Percentiles rank a stretch among this genome's conserved stretches.
Conservation (phyloP, 2,329 filamentous ascomycete species). For the Gyromitra esculenta region DNA sequence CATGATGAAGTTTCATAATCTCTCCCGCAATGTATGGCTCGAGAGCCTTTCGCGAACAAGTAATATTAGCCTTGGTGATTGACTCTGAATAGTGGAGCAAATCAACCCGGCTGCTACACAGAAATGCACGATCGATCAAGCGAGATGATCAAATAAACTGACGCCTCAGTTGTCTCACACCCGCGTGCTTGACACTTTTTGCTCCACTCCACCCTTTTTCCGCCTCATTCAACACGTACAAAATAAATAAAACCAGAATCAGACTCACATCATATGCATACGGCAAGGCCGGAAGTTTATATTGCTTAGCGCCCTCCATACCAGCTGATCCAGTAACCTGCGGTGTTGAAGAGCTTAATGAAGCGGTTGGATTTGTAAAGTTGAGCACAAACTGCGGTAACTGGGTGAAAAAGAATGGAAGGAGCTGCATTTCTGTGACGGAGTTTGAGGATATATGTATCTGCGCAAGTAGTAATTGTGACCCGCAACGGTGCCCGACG, state of each 20-base stretch:
- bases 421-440: constrained; percentile 41
- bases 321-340: background rate
- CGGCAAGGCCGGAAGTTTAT: constrained; percentile 72
- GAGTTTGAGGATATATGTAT: background rate
- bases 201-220: background rate
- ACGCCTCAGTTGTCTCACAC: background rate
- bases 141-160: background rate
- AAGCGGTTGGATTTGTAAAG: constrained; percentile 36
- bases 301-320: constrained; percentile 60
- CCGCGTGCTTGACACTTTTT: background rate
- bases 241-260: background rate
- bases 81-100: background rate
- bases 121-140: background rate
- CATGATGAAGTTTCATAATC: constrained; percentile 84
- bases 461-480: background rate
- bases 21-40: constrained; percentile 78
- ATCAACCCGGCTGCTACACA: background rate
- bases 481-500: background rate
- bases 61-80: background rate
- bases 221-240: background rate
- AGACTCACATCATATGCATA: constrained; percentile 75
- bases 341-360: background rate
- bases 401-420: constrained; percentile 41
- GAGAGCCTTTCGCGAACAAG: constrained; percentile 66
- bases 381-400: constrained; percentile 47